Base-by-base conservation (phyloP, 2,329 filamentous ascomycete species). In the Colletotrichum destructivum region DNA sequence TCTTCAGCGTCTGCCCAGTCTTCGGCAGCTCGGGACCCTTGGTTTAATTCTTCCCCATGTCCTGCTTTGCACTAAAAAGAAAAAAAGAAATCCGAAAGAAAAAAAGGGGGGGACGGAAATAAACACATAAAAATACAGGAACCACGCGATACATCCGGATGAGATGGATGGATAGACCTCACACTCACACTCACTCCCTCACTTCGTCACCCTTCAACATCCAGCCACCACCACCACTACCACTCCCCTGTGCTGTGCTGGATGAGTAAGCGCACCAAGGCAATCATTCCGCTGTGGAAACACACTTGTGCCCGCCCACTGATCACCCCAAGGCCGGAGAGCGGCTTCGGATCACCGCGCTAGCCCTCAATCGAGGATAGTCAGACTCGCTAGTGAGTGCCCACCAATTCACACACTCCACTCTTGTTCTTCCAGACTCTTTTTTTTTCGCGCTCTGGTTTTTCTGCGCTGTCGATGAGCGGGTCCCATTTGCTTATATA, bases 11-110 rank as follows among this genome's bases (percentile, higher is more conserved):
- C 26, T 23, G 26, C 26, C 26, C 26, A 31, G 35, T 62, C 64
- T 61, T 47, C 68, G 64, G 63, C 49, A 67, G 57, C 57, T 51
- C 51, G 68, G 68, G 44, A 44, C 51, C 68, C 38, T 71, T 51
- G 51, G 6, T 26, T 46, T 44, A 52, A 56, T 13, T 42, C 38
- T 40, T 6, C 26, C 26, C 26, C 26, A 1, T 5, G 26, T 31
- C 1, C 26, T 31, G 26, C 26, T 46, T 8, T 26, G 15, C 21
- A 13, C 11, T 56, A 9, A 26, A 16, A 16, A 47, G 23, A 18
- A 16, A 47, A 40, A 56, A 49, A 23, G 23, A 55, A 13, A 18
- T 26, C 26, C 26, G 12, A 35, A 35, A 18, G 31, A 31, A 31
- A 16, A 31, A 31, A 31, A 54, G 6, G 26, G 26, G 11, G 26